Evolutionary conservation across 306 rosid species (phyloP).

Genomic region (Dalbergia cultrata): DNA sequence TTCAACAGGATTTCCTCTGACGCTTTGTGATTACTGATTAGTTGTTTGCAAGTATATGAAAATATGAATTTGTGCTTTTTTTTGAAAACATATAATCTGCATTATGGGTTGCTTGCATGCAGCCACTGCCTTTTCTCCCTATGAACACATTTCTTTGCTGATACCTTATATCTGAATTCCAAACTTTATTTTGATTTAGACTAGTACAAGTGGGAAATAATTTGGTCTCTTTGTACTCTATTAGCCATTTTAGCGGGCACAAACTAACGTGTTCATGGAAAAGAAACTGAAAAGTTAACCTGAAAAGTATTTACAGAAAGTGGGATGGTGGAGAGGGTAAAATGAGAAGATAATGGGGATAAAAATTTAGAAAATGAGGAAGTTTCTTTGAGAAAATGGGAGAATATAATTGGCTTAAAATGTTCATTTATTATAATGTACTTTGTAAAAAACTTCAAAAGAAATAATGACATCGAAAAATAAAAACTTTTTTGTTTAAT

Average conservation of each 20-base stretch:
- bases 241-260: neutral
- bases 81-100: conserved; percentile 24
- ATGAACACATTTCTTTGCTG: conserved; percentile 15
- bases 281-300: neutral
- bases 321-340: conserved; percentile 24
- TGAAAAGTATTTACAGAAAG: neutral
- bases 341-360: neutral
- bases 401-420: conserved; percentile 8
- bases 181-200: conserved; percentile 17
- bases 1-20: conserved; percentile 31
- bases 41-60: conserved; percentile 1
- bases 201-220: neutral
- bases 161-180: conserved; percentile 30
- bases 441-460: neutral
- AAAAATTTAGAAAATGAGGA: neutral
- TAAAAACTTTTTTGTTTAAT: neutral
- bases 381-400: conserved; percentile 2
- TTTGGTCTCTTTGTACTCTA: neutral
- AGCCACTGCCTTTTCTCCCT: conserved; percentile 12
- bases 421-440: conserved; percentile 4
- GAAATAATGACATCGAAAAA: neutral
- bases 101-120: conserved; percentile 28
- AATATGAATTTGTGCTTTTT: conserved; percentile 17
- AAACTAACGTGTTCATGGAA: neutral
- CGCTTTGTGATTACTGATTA: neutral